These are phyloP conservation scores for Passalora sequoiae DNA, from an alignment of 2,329 filamentous ascomycete species.

Conservation along the genomic window DNA sequence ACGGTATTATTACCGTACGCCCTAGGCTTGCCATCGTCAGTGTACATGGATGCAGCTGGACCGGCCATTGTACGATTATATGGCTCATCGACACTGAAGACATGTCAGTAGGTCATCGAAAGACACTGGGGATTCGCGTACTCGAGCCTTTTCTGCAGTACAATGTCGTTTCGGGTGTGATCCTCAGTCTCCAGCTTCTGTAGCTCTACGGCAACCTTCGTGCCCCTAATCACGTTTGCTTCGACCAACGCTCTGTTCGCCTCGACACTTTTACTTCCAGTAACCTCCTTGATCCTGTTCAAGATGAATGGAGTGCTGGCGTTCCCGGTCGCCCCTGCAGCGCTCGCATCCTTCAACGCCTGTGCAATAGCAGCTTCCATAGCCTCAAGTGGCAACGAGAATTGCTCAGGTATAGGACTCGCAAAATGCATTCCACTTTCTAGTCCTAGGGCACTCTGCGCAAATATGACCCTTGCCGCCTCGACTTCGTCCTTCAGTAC, in stretches of 20 bases:
- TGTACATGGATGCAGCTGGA: slow-evolving; percentile 16
- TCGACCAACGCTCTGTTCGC: slow-evolving; percentile 70
- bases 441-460: slow-evolving; percentile 67
- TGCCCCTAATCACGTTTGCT: slow-evolving; percentile 61
- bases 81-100: neutral
- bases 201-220: slow-evolving; percentile 60
- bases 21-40: slow-evolving; percentile 12
- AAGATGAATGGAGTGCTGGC: slow-evolving; percentile 83
- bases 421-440: slow-evolving; percentile 80
- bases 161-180: neutral
- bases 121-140: slow-evolving; percentile 1
- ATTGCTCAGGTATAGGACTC: slow-evolving; percentile 72
- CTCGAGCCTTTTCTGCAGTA: slow-evolving; percentile 2
- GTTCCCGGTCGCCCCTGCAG: slow-evolving; percentile 64
- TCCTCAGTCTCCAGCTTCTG: slow-evolving; percentile 46
- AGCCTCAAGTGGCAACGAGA: slow-evolving; percentile 63
- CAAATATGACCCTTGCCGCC: slow-evolving; percentile 82
- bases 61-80: slow-evolving; percentile 7
- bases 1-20: neutral
- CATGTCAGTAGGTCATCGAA: neutral
- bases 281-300: slow-evolving; percentile 71
- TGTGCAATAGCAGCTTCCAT: slow-evolving; percentile 66
- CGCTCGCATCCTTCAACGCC: slow-evolving; percentile 60
- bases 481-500: slow-evolving; percentile 70
- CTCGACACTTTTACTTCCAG: slow-evolving; percentile 61